A percentile compares a stretch with the other conserved stretches of the same genome.
Conservation (phyloP, 331 rosid genomes). For the Malus hybrid region DNA sequence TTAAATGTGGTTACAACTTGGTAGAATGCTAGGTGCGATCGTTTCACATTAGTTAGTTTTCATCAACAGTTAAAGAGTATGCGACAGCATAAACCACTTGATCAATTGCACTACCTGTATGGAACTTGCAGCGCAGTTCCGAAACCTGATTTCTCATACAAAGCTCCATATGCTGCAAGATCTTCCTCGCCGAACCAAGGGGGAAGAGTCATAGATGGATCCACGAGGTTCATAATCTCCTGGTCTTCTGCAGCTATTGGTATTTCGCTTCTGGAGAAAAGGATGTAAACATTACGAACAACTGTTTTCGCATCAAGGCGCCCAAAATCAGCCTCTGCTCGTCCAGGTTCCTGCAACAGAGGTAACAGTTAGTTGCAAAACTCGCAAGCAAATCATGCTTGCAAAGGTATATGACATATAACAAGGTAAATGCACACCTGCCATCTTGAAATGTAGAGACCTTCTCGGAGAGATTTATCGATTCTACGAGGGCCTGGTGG, state of each 20-base stretch:
- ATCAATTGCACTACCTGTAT: constrained; percentile 40
- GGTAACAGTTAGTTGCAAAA: background rate
- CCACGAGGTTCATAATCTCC: constrained; percentile 87
- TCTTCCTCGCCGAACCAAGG: constrained; percentile 79
- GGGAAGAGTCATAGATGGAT: constrained; percentile 61
- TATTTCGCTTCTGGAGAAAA: constrained; percentile 63
- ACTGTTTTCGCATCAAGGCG: constrained; percentile 64
- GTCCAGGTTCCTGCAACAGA: constrained; percentile 52
- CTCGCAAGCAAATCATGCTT: background rate
- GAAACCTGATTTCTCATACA: constrained; percentile 79
- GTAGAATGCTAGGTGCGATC: background rate
- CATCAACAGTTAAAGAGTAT: background rate
- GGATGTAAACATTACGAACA: constrained; percentile 63
- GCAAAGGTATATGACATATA: background rate
- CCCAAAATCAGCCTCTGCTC: constrained; percentile 88
- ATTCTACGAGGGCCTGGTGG: constrained; percentile 28
- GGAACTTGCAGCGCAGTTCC: constrained; percentile 65
- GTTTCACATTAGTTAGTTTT: background rate
- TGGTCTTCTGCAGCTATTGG: constrained; percentile 63
- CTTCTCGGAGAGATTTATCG: constrained; percentile 46
- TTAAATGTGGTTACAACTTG: background rate
- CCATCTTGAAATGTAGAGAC: constrained; percentile 75
- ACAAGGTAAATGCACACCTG: constrained; percentile 19
- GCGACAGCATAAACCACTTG: background rate
- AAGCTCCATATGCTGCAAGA: constrained; percentile 52